Percentiles rank a stretch among this genome's conserved stretches.
Evolutionary conservation across 225 moss, liverwort and hornwort genomes (phyloP).

Genomic region (Sphagnum contortum): DNA sequence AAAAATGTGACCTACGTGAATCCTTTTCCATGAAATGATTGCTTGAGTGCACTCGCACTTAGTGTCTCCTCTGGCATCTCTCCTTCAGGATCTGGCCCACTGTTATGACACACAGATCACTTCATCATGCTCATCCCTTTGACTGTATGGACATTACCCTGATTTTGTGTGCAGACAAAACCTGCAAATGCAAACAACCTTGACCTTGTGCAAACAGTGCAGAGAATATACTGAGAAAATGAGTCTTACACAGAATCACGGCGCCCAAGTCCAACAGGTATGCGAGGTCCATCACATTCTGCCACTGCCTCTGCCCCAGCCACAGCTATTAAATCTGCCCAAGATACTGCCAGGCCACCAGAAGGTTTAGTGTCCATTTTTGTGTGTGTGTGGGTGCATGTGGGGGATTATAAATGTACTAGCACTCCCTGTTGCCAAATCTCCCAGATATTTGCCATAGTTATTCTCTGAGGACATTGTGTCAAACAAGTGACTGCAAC

Average conservation of each 20-base stretch:
- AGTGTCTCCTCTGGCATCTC: constrained; percentile 89
- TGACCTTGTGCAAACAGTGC: neutral
- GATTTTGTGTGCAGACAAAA: too few relatives aligned
- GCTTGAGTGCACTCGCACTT: constrained; percentile 53
- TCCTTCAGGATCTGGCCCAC: constrained; percentile 81
- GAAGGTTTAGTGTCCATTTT: neutral
- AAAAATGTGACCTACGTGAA: constrained; percentile 48
- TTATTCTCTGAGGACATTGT: too few relatives aligned
- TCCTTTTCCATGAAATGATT: constrained; percentile 68
- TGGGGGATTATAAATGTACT: too few relatives aligned
- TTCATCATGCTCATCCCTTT: too few relatives aligned
- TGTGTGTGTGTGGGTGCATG: too few relatives aligned
- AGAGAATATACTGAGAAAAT: neutral
- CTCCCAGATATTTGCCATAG: too few relatives aligned
- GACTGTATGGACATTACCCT: too few relatives aligned
- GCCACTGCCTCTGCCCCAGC: constrained; percentile 87
- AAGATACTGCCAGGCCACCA: constrained; percentile 61
- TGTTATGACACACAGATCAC: constrained; percentile 5
- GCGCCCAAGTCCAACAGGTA: constrained; percentile 65
- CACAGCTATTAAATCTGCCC: constrained; percentile 93
- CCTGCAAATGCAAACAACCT: neutral
- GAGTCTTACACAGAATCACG: constrained; percentile 66
- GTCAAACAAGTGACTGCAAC: too few relatives aligned
- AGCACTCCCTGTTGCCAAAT: too few relatives aligned
- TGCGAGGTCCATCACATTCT: constrained; percentile 81